Conservation (phyloP, 306 rosid genomes). For the Gleditsia sinensis region DNA sequence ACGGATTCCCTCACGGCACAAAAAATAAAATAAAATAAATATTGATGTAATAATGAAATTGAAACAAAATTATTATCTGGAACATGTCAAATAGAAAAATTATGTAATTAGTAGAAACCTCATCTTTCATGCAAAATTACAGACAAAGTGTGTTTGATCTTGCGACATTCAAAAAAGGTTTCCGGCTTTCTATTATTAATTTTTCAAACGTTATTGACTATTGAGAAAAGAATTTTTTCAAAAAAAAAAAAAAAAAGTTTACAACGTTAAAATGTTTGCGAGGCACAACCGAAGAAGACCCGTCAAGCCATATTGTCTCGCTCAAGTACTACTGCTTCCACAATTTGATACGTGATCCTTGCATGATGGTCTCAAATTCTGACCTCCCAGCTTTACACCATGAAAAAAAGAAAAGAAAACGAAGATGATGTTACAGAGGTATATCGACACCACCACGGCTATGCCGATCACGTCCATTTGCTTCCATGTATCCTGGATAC, state of each 20-base stretch:
- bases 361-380: conserved; percentile 7
- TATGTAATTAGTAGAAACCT: too few species aligned
- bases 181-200: neutral
- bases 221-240: neutral
- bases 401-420: neutral
- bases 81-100: too few species aligned
- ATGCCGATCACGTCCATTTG: conserved; percentile 64
- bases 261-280: neutral
- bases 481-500: conserved; percentile 57
- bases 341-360: conserved; percentile 18
- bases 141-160: neutral
- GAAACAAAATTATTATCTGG: too few species aligned
- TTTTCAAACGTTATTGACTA: neutral
- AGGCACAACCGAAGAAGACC: neutral
- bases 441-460: conserved; percentile 46
- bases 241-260: neutral
- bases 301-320: conserved; percentile 8
- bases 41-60: too few species aligned
- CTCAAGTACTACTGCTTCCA: conserved; percentile 28
- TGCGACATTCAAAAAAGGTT: neutral
- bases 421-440: conserved; percentile 31
- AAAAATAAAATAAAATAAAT: too few species aligned
- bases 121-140: too few species aligned
- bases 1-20: too few species aligned
- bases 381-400: conserved; percentile 26